Evolutionary conservation across 352 stramenopile species (phyloP).

Genomic region (Thalassiosira hispida): DNA sequence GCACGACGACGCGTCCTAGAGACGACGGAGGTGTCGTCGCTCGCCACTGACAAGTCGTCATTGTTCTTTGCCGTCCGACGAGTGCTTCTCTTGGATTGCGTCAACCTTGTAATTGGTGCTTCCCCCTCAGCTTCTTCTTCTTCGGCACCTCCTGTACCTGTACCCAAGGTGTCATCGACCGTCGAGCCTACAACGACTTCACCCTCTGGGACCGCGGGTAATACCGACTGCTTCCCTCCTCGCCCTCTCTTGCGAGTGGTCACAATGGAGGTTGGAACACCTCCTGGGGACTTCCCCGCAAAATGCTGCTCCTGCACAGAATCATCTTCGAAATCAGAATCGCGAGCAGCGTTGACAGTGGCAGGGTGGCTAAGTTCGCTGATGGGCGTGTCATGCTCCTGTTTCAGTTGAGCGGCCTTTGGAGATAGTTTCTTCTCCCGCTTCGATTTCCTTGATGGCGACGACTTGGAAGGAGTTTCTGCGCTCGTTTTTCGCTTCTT

Average conservation of each 20-base stretch:
- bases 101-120: background rate
- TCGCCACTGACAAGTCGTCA: constrained; percentile 1
- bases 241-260: constrained; percentile 8
- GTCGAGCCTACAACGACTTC: constrained; percentile 8
- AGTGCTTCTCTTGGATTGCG: constrained; percentile 10
- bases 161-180: background rate
- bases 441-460: constrained; percentile 9
- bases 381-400: constrained; percentile 18
- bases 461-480: constrained; percentile 10
- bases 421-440: constrained; percentile 14
- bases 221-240: constrained; percentile 5
- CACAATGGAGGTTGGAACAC: constrained; percentile 31
- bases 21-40: constrained; percentile 9
- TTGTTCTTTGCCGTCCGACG: constrained; percentile 12
- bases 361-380: constrained; percentile 12
- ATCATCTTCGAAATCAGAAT: constrained; percentile 21
- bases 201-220: constrained; percentile 35
- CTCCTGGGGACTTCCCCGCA: constrained; percentile 9
- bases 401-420: constrained; percentile 1
- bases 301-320: constrained; percentile 6
- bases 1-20: constrained; percentile 7
- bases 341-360: background rate
- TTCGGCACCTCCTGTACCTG: background rate
- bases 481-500: constrained; percentile 4
- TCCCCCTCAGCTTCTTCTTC: constrained; percentile 1